phyloP scores from a whole-genome alignment of 805 yeast species.

The Osmozyma mogii region DNA sequence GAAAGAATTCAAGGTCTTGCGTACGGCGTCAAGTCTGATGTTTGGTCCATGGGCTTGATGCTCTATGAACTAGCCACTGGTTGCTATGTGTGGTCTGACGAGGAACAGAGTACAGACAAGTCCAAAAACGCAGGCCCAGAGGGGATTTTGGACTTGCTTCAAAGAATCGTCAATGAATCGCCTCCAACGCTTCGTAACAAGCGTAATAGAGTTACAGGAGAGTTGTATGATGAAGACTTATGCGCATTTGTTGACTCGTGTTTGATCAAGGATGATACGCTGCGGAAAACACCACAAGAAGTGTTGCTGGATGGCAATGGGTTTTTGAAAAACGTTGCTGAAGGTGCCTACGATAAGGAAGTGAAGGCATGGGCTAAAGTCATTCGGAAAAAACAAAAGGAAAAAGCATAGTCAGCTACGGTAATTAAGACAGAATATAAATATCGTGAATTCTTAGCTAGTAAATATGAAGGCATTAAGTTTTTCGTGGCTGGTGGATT shows the following conservation, averaged over 20 bases:
- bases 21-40: conserved; percentile 92
- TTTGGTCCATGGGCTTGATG: conserved; percentile 94
- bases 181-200: conserved; percentile 59
- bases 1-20: conserved; percentile 94
- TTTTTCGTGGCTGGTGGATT: conserved; percentile 5
- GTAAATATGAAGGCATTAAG: conserved; percentile 10
- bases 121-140: conserved; percentile 44
- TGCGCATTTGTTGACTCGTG: conserved; percentile 69
- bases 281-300: conserved; percentile 68
- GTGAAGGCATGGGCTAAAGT: conserved; percentile 35
- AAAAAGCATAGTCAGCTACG: no score
- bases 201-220: conserved; percentile 20
- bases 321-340: conserved; percentile 24
- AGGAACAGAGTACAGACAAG: conserved; percentile 24
- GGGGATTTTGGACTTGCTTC: conserved; percentile 84
- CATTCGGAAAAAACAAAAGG: conserved; percentile 27
- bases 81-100: conserved; percentile 64
- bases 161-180: conserved; percentile 87
- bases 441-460: background rate
- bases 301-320: conserved; percentile 35
- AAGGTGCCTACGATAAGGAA: conserved; percentile 27
- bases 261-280: conserved; percentile 57
- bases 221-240: conserved; percentile 38
- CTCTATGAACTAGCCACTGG: conserved; percentile 86
- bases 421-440: conserved; percentile 6